Evolutionary conservation across 2,329 filamentous ascomycete species (phyloP), one percentile per base, ranked within the genome.

Genomic region (Didymella glomerata): DNA sequence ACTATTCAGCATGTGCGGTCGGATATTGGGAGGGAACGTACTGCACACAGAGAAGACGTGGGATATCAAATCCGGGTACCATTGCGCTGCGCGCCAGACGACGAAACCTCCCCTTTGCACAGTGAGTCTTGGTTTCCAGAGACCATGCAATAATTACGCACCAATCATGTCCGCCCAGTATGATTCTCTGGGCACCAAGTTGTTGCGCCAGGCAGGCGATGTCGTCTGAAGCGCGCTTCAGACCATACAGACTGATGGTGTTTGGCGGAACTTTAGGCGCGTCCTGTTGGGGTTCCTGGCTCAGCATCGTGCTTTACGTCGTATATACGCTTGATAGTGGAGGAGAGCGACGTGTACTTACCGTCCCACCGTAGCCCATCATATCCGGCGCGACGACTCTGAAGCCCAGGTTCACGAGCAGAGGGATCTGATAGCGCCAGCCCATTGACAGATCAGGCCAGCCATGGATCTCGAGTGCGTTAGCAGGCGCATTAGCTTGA

Each of bases 161-260:
- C 86, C 94, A 97, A 78, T 98, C 94, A 79, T 97, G 94, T 8
- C 93, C 94, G 48, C 93, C 92, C 14, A 97, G 84, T 56, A 97
- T 88, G 70, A 97, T 89, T 47, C 76, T 81, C 42, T 73, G 80
- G 52, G 81, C 79, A 4, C 80, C 79, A 4, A 88, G 76, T 36
- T 88, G 83, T 59, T 79, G 80, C 7, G 90, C 87, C 24, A 98
- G 83, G 61, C 87, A 88, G 22, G 87, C 88, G 65, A 98, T 84
- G 71, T 97, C 92, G 54, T 88, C 86, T 18, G 90, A 84, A 9
- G 68, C 86, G 63, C 84, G 86, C 80, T 92, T 95, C 74, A 87
- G 81, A 24, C 86, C 86, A 79, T 94, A 97, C 54, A 85, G 80
- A 48, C 79, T 77, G 3, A 88, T 76, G 1, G 84, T 81, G 41